Conservation (phyloP, 2,329 filamentous ascomycete genomes). For the Phialemonium atrogriseum region DNA sequence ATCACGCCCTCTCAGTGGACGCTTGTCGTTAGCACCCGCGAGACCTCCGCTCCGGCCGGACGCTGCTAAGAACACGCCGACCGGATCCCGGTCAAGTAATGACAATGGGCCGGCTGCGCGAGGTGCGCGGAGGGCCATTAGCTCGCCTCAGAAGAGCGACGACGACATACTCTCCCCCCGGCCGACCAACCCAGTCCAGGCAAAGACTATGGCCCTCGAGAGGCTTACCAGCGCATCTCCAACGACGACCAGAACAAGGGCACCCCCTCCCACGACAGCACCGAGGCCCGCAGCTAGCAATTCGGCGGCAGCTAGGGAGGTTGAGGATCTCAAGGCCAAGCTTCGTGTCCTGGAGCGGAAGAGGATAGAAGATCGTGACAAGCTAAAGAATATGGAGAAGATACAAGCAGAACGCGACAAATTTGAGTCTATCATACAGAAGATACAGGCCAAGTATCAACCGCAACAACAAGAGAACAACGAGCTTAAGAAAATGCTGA, state of each 20-base stretch:
- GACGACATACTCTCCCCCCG: constrained; percentile 41
- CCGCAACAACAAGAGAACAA: constrained; percentile 72
- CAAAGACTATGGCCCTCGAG: constrained; percentile 43
- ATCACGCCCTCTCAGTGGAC: constrained; percentile 30
- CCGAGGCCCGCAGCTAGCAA: constrained; percentile 31
- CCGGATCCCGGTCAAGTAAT: constrained; percentile 35
- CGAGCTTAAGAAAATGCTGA: constrained; percentile 68
- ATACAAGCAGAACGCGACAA: constrained; percentile 69
- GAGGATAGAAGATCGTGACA: constrained; percentile 74
- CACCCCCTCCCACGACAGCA: constrained; percentile 17
- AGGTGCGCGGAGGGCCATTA: constrained; percentile 22
- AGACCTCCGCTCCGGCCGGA: constrained; percentile 27
- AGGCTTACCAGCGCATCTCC: constrained; percentile 31
- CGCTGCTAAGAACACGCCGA: constrained; percentile 34
- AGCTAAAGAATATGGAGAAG: constrained; percentile 69
- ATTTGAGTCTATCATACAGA: constrained; percentile 79
- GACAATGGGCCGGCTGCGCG: constrained; percentile 28
- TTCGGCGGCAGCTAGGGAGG: constrained; percentile 52
- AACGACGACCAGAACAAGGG: constrained; percentile 22
- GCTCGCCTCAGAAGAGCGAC: constrained; percentile 43
- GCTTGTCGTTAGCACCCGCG: constrained; percentile 29
- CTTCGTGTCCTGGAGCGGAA: constrained; percentile 83
- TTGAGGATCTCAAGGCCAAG: constrained; percentile 85
- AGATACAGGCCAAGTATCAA: constrained; percentile 82
- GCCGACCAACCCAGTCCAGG: constrained; percentile 40